Base-by-base conservation (phyloP, 2,329 filamentous ascomycete genomes). In the Fonsecaea pedrosoi region DNA sequence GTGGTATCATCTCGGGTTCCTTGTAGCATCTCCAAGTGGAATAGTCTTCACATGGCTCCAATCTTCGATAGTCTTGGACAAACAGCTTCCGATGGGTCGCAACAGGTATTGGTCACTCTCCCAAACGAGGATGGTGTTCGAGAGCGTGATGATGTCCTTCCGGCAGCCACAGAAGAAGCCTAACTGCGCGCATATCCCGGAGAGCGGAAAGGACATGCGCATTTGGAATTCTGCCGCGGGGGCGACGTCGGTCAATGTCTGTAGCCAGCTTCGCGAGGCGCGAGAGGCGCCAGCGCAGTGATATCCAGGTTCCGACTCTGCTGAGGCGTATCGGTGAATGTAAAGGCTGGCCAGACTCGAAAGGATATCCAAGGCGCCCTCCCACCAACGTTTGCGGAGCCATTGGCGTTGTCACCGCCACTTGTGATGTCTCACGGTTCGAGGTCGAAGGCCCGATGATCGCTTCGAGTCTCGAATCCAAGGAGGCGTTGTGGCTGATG, bases 221-320 rank as follows among this genome's bases (percentile, higher is more conserved):
- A 91, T 72, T 87, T 93, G 71, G 86, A 90, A 66, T 90, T 94
- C 84, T 92, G 90, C 74, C 79, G 85, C 57, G 89, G 91, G 73
- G 92, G 91, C 65, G 91, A 94, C 73, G 80, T 91, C 37, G 81
- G 84, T 38, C n/a, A 15, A 55, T 38, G 54, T 55, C 30, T 18
- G 30, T 35, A 9, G 54, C 60, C 21, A 62, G 25, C 10, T 50
- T 50, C 4, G 45, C 45, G 9, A 50, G 45, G 18, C 4, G 6
- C 18, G 45, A 50, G 45, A 50, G 38, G 45, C 13, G 45, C 45
- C 12, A 18, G 45, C 3, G 45, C 18, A 12, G 45, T 50, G 45
- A 50, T 50, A 21, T 50, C 45, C 3, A 30, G 57, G 32, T 42
- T 42, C 4, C 82, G 72, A 37, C 80, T 80, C 1, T 74, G 68